Percentiles rank a stretch among this genome's conserved stretches.
Conservation (phyloP, 768 basidiomycete species). For the Rhodotorula kratochvilovae region DNA sequence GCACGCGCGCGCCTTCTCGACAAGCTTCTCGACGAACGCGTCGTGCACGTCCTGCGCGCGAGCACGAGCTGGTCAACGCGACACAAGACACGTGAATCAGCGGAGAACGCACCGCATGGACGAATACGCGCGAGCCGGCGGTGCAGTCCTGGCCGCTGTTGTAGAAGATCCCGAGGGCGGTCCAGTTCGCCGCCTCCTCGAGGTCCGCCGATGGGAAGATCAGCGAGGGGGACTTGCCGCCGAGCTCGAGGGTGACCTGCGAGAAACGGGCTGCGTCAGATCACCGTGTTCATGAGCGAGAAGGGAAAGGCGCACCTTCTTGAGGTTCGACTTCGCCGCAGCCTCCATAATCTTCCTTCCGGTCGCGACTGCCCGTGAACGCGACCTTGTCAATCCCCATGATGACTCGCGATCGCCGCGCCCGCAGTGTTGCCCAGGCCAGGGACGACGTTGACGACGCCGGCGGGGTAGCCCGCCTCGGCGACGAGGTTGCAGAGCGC, state of each 20-base stretch:
- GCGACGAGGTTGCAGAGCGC: slow-evolving; percentile 65
- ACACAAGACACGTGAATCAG: slow-evolving; percentile 49
- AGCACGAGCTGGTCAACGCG: neutral
- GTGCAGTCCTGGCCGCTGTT: slow-evolving; percentile 60
- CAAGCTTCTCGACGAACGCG: slow-evolving; percentile 55
- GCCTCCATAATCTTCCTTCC: slow-evolving; percentile 87
- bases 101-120: slow-evolving; percentile 58
- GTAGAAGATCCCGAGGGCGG: slow-evolving; percentile 46
- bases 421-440: slow-evolving; percentile 70
- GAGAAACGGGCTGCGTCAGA: neutral
- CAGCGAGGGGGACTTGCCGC: slow-evolving; percentile 59
- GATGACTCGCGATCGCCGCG: slow-evolving; percentile 74
- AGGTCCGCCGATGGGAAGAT: slow-evolving; percentile 87
- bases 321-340: slow-evolving; percentile 86
- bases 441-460: slow-evolving; percentile 75
- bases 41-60: slow-evolving; percentile 58
- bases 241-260: slow-evolving; percentile 70
- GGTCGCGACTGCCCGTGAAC: slow-evolving; percentile 85
- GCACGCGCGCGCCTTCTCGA: slow-evolving; percentile 63
- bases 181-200: slow-evolving; percentile 60
- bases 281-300: neutral
- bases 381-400: slow-evolving; percentile 67
- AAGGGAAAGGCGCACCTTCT: slow-evolving; percentile 59
- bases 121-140: slow-evolving; percentile 84
- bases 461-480: slow-evolving; percentile 86